Evolutionary conservation across 1,284 basidiomycete genomes (phyloP).

Genomic region (Leccinum griseonigrum): DNA sequence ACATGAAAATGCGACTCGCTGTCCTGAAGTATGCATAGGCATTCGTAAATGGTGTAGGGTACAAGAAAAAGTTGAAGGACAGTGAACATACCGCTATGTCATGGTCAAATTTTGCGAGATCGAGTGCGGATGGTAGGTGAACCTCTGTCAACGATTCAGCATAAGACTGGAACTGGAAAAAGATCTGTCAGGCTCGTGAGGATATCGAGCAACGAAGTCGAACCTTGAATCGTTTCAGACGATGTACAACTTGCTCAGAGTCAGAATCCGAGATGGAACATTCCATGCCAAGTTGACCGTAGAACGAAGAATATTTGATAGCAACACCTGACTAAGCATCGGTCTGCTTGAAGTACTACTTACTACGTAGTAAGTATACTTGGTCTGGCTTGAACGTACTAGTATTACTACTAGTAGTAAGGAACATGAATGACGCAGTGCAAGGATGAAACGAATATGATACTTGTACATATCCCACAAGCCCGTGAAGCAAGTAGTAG

Average conservation of each 20-base stretch:
- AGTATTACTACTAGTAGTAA: too few relatives aligned
- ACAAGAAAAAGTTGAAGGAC: not conserved
- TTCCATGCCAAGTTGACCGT: conserved; percentile 14
- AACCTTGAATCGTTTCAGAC: conserved; percentile 48
- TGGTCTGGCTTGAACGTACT: too few relatives aligned
- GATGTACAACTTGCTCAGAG: conserved; percentile 21
- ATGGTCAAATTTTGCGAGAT: conserved; percentile 54
- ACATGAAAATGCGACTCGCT: conserved; percentile 71
- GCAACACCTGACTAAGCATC: not conserved
- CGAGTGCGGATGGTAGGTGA: conserved; percentile 65
- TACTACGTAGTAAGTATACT: too few relatives aligned
- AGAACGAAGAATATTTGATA: not conserved
- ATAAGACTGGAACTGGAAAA: conserved; percentile 68
- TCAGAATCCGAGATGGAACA: conserved; percentile 12
- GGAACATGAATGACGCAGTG: too few relatives aligned
- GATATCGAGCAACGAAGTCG: not conserved
- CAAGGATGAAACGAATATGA: too few relatives aligned
- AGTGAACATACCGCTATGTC: conserved; percentile 52
- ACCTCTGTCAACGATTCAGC: conserved; percentile 63
- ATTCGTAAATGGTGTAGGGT: not conserved
- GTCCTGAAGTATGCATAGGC: conserved; percentile 44
- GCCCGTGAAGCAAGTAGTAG: too few relatives aligned
- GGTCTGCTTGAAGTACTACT: too few relatives aligned
- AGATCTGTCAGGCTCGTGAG: not conserved
- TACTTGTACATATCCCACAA: too few relatives aligned